phyloP scores from a whole-genome alignment of 75 land plant genomes.

The Gnetum montanum region DNA sequence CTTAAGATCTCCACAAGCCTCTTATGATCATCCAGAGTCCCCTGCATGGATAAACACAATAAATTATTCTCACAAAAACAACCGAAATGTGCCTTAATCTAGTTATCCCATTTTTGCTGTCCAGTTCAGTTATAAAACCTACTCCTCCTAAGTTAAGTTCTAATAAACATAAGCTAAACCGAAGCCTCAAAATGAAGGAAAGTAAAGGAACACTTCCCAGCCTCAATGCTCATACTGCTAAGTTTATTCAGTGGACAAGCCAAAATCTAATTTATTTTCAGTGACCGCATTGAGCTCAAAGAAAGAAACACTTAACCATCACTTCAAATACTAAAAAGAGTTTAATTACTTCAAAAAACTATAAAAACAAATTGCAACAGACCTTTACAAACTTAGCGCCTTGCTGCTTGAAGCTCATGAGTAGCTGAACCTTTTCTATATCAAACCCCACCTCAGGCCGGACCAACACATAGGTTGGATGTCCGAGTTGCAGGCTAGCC shows the following conservation, averaged over 20 bases:
- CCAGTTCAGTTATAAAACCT: background rate
- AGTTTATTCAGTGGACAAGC: too few relatives aligned
- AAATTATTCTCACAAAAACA: background rate
- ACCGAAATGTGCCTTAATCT: background rate
- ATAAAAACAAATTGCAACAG: too few relatives aligned
- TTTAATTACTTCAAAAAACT: too few relatives aligned
- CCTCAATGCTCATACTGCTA: too few relatives aligned
- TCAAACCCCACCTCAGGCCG: constrained; percentile 34
- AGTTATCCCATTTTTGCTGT: background rate
- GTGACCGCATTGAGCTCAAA: too few relatives aligned
- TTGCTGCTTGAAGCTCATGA: constrained; percentile 27
- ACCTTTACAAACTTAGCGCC: constrained; percentile 38
- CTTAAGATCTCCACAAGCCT: constrained; percentile 46
- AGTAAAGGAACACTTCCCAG: too few relatives aligned
- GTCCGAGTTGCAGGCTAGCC: constrained; percentile 39
- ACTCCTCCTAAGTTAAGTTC: background rate
- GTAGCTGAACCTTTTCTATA: constrained; percentile 32
- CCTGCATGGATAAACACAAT: constrained; percentile 6
- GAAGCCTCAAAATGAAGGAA: too few relatives aligned
- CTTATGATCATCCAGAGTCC: constrained; percentile 25
- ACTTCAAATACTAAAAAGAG: too few relatives aligned
- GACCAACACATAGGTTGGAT: constrained; percentile 32
- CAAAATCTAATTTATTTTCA: too few relatives aligned
- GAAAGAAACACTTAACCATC: too few relatives aligned
- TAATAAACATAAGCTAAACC: too few relatives aligned